phyloP scores from a whole-genome alignment of 371 early-diverging fungal genomes.

The Mortierella sp. region DNA sequence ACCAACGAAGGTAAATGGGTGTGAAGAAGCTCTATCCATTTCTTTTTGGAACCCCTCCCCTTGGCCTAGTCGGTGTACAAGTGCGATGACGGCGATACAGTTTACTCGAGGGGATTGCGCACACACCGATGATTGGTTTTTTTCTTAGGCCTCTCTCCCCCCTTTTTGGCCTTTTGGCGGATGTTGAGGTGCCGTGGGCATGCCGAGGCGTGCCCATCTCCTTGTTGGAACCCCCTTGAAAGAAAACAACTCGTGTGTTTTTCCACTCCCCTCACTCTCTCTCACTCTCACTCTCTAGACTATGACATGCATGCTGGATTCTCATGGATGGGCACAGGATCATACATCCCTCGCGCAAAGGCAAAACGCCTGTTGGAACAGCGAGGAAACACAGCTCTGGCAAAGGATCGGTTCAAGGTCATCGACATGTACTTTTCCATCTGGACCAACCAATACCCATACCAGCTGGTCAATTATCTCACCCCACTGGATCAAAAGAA shows the following conservation, averaged over 20 bases:
- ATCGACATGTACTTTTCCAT: conserved; percentile 72
- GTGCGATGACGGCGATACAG: no score
- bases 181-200: no score
- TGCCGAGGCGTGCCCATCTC: no score
- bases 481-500: conserved; percentile 56
- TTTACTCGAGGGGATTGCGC: no score
- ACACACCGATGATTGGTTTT: not conserved
- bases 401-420: conserved; percentile 60
- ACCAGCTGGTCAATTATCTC: conserved; percentile 64
- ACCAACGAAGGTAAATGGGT: conserved; percentile 62
- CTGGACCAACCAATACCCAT: conserved; percentile 77
- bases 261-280: no score
- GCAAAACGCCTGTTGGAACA: conserved; percentile 62
- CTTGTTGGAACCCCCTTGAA: no score
- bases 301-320: conserved; percentile 68
- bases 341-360: conserved; percentile 60
- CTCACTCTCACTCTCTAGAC: conserved; percentile 20
- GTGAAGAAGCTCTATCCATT: not conserved
- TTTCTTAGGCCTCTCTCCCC: not conserved
- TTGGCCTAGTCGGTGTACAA: no score
- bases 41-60: not conserved
- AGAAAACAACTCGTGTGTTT: no score
- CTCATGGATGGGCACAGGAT: conserved; percentile 70
- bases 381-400: conserved; percentile 62
- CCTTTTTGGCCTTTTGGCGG: no score